Percentiles rank a stretch among this genome's conserved stretches.
Evolutionary conservation across 148 eudicot genomes (phyloP).

Genomic region (Rhododendron griersonianum): DNA sequence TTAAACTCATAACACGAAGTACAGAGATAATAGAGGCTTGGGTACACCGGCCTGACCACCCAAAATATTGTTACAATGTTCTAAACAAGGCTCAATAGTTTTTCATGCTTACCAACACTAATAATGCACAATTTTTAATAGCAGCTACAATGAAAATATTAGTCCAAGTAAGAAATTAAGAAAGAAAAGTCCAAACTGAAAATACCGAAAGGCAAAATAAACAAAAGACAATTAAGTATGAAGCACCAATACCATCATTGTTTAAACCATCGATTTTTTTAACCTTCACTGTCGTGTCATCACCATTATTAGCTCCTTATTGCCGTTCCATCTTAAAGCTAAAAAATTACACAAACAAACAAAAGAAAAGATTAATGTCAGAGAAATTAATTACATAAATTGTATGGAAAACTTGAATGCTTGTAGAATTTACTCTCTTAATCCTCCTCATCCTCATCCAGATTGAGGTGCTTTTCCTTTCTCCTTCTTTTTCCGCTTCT

Average conservation of each 20-base stretch:
- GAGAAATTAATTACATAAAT: too few species aligned
- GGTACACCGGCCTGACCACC: too few species aligned
- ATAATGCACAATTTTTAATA: background rate
- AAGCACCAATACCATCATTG: background rate
- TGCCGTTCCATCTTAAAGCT: background rate
- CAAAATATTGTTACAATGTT: background rate
- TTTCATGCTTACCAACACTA: background rate
- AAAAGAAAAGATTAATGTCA: too few species aligned
- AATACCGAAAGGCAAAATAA: background rate
- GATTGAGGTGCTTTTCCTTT: too few species aligned
- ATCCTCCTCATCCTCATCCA: too few species aligned
- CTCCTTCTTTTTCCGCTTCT: too few species aligned
- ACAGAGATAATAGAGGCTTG: too few species aligned
- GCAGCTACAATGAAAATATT: background rate
- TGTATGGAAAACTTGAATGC: too few species aligned
- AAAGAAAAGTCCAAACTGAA: background rate
- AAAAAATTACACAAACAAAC: too few species aligned
- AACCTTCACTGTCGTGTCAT: background rate
- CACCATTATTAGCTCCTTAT: background rate
- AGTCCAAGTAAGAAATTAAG: background rate
- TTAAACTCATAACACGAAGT: too few species aligned
- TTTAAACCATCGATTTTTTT: background rate
- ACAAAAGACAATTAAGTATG: background rate
- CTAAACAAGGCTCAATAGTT: background rate
- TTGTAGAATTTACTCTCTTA: too few species aligned